A percentile compares a stretch with the other conserved stretches of the same genome.
Conservation (phyloP, 176 grass and related monocot species). For the Rhynchospora pubera region DNA sequence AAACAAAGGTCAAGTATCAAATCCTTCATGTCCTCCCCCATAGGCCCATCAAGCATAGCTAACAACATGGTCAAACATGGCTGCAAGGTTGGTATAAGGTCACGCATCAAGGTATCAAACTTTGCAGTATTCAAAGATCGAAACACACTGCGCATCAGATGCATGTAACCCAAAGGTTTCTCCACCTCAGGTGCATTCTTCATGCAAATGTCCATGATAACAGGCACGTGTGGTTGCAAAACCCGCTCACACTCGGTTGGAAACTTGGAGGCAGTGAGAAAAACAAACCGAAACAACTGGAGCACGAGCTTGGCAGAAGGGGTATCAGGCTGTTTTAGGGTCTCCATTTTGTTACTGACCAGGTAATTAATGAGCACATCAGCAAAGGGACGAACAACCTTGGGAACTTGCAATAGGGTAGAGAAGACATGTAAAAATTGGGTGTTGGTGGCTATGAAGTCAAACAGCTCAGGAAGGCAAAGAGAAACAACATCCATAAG, state of each 20-base stretch:
- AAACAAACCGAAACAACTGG: slow-evolving; percentile 89
- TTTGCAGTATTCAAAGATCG: slow-evolving; percentile 88
- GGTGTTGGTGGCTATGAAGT: slow-evolving; percentile 87
- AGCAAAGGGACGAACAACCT: slow-evolving; percentile 85
- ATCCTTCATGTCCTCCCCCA: slow-evolving; percentile 85
- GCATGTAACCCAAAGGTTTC: slow-evolving; percentile 98
- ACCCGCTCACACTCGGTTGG: slow-evolving; percentile 79
- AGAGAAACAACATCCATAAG: slow-evolving; percentile 99
- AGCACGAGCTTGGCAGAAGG: slow-evolving; percentile 93
- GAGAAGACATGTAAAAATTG: slow-evolving; percentile 95
- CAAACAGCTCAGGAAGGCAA: slow-evolving; percentile 89
- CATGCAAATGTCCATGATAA: slow-evolving; percentile 99
- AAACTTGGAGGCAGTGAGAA: slow-evolving; percentile 83
- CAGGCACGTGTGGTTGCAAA: slow-evolving; percentile 87
- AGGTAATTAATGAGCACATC: slow-evolving; percentile 97
- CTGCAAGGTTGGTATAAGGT: slow-evolving; percentile 93
- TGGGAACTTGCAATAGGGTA: slow-evolving; percentile 75
- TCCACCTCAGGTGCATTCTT: slow-evolving; percentile 92
- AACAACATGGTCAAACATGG: slow-evolving; percentile 97
- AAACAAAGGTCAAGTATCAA: slow-evolving; percentile 89
- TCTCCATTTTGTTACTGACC: slow-evolving; percentile 87
- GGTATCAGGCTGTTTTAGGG: slow-evolving; percentile 89
- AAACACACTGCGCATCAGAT: slow-evolving; percentile 94
- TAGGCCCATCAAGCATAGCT: slow-evolving; percentile 88
- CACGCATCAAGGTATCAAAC: slow-evolving; percentile 91